Evolutionary conservation across 179 eudicot genomes (phyloP), one percentile per base, ranked within the genome.

Genomic region (Silene noctiflora): DNA sequence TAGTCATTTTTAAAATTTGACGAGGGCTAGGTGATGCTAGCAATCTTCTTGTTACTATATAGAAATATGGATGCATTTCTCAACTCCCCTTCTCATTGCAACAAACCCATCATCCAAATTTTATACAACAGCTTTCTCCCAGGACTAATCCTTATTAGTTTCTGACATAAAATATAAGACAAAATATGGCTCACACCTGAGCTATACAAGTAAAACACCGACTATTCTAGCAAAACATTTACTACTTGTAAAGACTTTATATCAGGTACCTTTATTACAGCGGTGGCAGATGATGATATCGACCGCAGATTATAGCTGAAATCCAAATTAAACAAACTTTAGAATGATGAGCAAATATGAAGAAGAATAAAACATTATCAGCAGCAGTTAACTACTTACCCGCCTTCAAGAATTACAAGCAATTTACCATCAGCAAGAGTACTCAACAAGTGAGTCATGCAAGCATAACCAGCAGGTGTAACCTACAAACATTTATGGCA

Each of bases 351-450:
- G 60, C 42, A 71, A 31, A 31, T 19, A 46, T 22, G 63, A 35
- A 56, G 8, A 71, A 22, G 42, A 51, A 53, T 4, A 71, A 25
- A 25, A 27, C 62, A 55, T 13, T 55, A 16, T 6, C 62, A 71
- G 16, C 20, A 53, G 42, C 61, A 74, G 19, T 14, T 44, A 27
- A 19, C 61, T 76, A 83, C 98, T 75, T 76, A 95, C 98, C 99
- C 99, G 84, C 99, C 99, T 88, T 95, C 99, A 69, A 95, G 94
- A 67, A 95, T 90, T 72, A 93, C 98, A 69, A 95, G 96, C 81
- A 90, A 76, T 87, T 91, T 95, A 73, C 99, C 99, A 48, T 83
- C 85, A 74, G 94, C 84, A 70, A 93, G 86, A 53, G 83, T 76
- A 76, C 77, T 87, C 85, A 91, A 79, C 91, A 90, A 87, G 69